Evolutionary conservation across 352 stramenopile species (phyloP).

Genomic region (Saprolegnia diclina): DNA sequence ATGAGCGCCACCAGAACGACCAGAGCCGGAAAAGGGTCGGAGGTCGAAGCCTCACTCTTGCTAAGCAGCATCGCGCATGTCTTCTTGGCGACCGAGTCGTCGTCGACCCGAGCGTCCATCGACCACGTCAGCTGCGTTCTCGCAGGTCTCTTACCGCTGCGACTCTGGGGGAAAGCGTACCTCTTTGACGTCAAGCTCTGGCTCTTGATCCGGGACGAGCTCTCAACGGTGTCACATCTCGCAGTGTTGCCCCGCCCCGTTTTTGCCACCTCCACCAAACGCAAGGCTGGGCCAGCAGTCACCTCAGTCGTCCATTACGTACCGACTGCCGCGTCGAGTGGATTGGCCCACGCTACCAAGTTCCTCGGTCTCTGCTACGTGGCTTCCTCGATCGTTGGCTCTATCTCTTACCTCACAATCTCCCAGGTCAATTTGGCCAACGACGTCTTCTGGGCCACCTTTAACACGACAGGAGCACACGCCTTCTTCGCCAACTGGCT

Average conservation of each 20-base stretch:
- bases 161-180: background rate
- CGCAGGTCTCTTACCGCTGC: background rate
- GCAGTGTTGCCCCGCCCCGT: background rate
- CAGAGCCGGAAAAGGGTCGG: too few species aligned
- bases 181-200: conserved; percentile 12
- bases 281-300: background rate
- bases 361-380: background rate
- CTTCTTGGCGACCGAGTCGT: background rate
- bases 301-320: background rate
- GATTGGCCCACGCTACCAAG: background rate
- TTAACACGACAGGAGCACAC: conserved; percentile 5
- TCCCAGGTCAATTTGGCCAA: background rate
- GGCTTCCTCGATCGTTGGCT: background rate
- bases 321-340: too few species aligned
- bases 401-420: background rate
- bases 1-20: too few species aligned
- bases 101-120: background rate
- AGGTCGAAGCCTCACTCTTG: too few species aligned
- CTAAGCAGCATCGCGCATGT: background rate
- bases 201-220: background rate
- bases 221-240: background rate
- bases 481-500: conserved; percentile 8
- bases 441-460: conserved; percentile 5
- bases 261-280: background rate
- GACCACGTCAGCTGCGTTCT: background rate